These are phyloP conservation scores for Monosporascus sp. DNA, from an alignment of 2,329 filamentous ascomycete genomes.

Conservation along the genomic window DNA sequence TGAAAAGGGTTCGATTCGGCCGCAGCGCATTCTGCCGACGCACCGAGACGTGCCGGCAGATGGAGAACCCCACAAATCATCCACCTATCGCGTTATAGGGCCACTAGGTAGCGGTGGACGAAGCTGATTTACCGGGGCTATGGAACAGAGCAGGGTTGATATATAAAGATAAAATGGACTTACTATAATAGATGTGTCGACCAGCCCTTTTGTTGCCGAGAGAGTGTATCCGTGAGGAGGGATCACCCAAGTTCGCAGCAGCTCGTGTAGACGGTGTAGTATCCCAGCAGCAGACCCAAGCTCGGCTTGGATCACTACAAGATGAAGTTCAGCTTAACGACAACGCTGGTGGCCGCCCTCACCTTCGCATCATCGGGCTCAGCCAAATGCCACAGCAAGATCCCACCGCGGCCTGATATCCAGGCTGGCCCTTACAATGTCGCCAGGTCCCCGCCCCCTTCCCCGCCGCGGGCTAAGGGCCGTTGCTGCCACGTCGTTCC, in stretches of 20 bases:
- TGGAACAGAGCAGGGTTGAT: neutral
- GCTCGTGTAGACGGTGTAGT: too few species aligned
- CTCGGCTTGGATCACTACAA: neutral
- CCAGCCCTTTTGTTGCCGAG: too few species aligned
- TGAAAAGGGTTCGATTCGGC: neutral
- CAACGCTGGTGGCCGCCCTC: neutral
- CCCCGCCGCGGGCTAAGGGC: slow-evolving; percentile 6
- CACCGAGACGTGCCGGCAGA: neutral
- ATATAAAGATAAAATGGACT: neutral
- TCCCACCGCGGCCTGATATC: slow-evolving; percentile 11
- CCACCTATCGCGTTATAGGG: neutral
- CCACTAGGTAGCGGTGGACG: neutral
- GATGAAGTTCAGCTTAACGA: neutral
- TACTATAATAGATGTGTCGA: neutral
- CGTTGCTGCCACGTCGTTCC: slow-evolving; percentile 13
- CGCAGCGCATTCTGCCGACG: neutral
- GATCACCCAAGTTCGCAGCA: neutral
- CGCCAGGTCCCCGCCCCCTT: slow-evolving; percentile 6
- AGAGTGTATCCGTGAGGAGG: neutral
- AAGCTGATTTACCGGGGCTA: neutral
- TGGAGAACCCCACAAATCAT: neutral
- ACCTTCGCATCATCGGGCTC: neutral
- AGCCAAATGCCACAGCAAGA: slow-evolving; percentile 1
- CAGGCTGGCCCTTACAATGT: slow-evolving; percentile 8
- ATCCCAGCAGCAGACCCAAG: neutral